phyloP scores from a whole-genome alignment of 2,329 filamentous ascomycete genomes.

The Monosporascus sp. region DNA sequence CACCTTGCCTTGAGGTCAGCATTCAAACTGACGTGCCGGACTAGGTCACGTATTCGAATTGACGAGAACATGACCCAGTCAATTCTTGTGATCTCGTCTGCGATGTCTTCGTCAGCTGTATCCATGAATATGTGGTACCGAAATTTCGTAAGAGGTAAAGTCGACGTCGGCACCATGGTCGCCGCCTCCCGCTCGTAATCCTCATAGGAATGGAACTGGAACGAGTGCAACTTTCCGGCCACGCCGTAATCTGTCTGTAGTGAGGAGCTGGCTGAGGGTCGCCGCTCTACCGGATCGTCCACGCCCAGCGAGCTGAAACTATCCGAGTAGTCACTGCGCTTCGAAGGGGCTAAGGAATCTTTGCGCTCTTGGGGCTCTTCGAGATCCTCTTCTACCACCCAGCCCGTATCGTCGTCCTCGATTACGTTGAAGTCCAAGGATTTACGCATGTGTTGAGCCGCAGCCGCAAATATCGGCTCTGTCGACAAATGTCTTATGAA shows the following conservation, averaged over 20 bases:
- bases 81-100: constrained; percentile 87
- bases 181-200: constrained; percentile 76
- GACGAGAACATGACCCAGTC: constrained; percentile 99
- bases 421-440: constrained; percentile 67
- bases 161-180: constrained; percentile 64
- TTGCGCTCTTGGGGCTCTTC: constrained; percentile 18
- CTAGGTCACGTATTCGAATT: constrained; percentile 86
- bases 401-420: constrained; percentile 88
- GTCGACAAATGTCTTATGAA: constrained; percentile 72
- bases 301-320: constrained; percentile 46
- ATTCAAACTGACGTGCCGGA: constrained; percentile 81
- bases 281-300: constrained; percentile 37
- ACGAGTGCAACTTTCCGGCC: constrained; percentile 35
- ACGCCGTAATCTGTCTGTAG: constrained; percentile 33
- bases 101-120: constrained; percentile 76
- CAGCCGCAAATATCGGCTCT: constrained; percentile 77
- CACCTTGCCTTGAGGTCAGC: constrained; percentile 67
- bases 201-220: constrained; percentile 64
- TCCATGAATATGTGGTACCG: constrained; percentile 92
- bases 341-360: constrained; percentile 15
- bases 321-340: constrained; percentile 33
- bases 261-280: constrained; percentile 43
- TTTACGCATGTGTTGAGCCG: constrained; percentile 79
- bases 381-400: constrained; percentile 77
- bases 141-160: constrained; percentile 70